Base-by-base conservation (phyloP, 2,329 filamentous ascomycete species). In the Arthroderma sp. region DNA sequence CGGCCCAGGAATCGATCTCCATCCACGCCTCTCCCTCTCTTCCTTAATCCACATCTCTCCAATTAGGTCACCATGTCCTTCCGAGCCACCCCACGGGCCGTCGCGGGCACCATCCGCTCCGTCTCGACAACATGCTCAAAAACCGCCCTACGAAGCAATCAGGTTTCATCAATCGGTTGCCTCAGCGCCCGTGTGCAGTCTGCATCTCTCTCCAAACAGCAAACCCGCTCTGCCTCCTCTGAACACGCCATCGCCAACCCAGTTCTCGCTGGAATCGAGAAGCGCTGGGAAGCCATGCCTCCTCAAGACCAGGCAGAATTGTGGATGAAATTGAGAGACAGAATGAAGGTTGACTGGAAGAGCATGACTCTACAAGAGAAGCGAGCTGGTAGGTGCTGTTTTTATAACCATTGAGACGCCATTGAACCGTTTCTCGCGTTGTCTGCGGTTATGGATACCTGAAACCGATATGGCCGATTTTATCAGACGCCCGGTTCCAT, bases 271-370 rank as follows among this genome's bases (percentile, higher is more conserved):
- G 90, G 95, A 78, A 97, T 98, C 71, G 93, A 98, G 85, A 96
- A 95, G 86, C 83, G 93, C 80, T 98, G 93, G 93, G 93, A 98
- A 80, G 83, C 80, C 63, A 91, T 97, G 88, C 91, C 91, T 60
- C 89, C 93, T 63, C 90, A 95, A 81, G 93, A 98, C 83, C 93
- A 98, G 84, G 93, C 93, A 66, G 93, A 98, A 73, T 80, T 98
- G 68, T 98, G 93, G 93, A 98, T 98, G 93, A 81, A 87, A 67
- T 81, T 98, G 75, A 84, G 93, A 76, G 93, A 98, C 79, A 87
- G 93, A 71, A 98, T 98, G 93, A 96, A 95, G 87, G 84, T 82
- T 68, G 90, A 89, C 80, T 98, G 93, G 93, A 83, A 86, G 71
- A 89, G 97, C 71, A 79, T 98, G 79, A 96, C 93, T 55, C 66